phyloP scores from a whole-genome alignment of 768 basidiomycete species.

The Pisolithus microcarpus region DNA sequence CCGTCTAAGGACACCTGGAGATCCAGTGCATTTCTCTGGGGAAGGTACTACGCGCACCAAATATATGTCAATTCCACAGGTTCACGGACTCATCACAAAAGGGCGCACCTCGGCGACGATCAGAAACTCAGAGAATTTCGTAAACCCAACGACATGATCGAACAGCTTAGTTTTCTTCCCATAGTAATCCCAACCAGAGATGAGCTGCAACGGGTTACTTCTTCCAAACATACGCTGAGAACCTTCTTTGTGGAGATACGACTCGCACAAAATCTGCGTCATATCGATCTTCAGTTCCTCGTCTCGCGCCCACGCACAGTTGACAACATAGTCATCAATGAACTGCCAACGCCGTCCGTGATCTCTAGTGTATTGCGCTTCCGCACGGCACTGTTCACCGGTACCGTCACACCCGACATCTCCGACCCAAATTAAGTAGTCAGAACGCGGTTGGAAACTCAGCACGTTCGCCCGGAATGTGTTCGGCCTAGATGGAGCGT shows the following conservation, averaged over 20 bases:
- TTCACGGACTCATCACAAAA: conserved; percentile 15
- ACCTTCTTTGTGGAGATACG: conserved; percentile 74
- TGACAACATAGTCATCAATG: conserved; percentile 81
- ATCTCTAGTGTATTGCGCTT: conserved; percentile 67
- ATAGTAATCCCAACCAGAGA: conserved; percentile 73
- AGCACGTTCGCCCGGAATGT: conserved; percentile 67
- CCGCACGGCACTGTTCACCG: conserved; percentile 55
- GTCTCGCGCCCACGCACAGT: conserved; percentile 91
- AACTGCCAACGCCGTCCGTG: conserved; percentile 72
- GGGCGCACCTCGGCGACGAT: conserved; percentile 83
- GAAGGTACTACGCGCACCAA: conserved; percentile 37
- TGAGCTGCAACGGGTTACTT: conserved; percentile 67
- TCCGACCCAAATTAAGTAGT: conserved; percentile 87
- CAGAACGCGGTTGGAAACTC: conserved; percentile 82
- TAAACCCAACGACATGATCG: conserved; percentile 85
- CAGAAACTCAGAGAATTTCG: conserved; percentile 94
- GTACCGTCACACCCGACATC: conserved; percentile 53
- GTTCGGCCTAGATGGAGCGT: conserved; percentile 70
- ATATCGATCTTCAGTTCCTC: conserved; percentile 70
- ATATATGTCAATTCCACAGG: not conserved
- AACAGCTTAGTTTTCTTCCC: conserved; percentile 68
- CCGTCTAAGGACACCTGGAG: conserved; percentile 94
- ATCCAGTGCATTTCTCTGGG: conserved; percentile 53
- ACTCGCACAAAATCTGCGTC: conserved; percentile 89
- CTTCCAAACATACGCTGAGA: conserved; percentile 53